Percentiles rank a stretch among this genome's conserved stretches.
phyloP scores from a whole-genome alignment of 108 stramenopile genomes.

The Licmophora abbreviata region DNA sequence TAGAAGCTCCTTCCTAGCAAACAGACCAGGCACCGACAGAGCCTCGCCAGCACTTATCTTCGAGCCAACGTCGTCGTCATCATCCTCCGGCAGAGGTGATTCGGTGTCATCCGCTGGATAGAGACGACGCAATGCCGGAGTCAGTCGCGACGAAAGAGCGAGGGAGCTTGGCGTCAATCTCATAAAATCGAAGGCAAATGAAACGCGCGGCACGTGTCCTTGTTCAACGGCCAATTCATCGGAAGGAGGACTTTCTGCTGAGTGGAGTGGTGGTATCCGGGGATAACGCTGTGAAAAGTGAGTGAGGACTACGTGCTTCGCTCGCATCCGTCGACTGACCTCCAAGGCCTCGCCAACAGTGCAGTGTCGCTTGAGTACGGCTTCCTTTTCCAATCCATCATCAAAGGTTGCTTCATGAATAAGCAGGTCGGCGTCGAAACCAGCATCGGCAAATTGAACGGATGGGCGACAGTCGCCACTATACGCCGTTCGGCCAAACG shows the following conservation, averaged over 20 bases:
- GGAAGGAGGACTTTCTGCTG: constrained; percentile 5
- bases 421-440: constrained; percentile 66
- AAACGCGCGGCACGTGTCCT: constrained; percentile 20
- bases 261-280: constrained; percentile 60
- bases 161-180: constrained; percentile 34
- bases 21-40: constrained; percentile 26
- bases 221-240: background rate
- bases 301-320: constrained; percentile 72
- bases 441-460: constrained; percentile 49
- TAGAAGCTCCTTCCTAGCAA: constrained; percentile 30
- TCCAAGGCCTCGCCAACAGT: constrained; percentile 88
- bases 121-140: constrained; percentile 56
- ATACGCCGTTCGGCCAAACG: constrained; percentile 82
- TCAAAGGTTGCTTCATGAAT: constrained; percentile 99
- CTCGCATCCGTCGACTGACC: constrained; percentile 75
- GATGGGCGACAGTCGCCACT: constrained; percentile 96
- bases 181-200: constrained; percentile 83
- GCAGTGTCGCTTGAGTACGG: constrained; percentile 80
- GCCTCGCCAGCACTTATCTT: constrained; percentile 3
- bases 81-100: background rate
- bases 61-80: background rate
- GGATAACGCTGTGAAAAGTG: constrained; percentile 98
- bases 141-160: constrained; percentile 37
- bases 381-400: constrained; percentile 87
- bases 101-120: constrained; percentile 48